These are phyloP conservation scores for Fusarium coffeatum DNA, from an alignment of 2,329 filamentous ascomycete genomes.

Conservation along the genomic window DNA sequence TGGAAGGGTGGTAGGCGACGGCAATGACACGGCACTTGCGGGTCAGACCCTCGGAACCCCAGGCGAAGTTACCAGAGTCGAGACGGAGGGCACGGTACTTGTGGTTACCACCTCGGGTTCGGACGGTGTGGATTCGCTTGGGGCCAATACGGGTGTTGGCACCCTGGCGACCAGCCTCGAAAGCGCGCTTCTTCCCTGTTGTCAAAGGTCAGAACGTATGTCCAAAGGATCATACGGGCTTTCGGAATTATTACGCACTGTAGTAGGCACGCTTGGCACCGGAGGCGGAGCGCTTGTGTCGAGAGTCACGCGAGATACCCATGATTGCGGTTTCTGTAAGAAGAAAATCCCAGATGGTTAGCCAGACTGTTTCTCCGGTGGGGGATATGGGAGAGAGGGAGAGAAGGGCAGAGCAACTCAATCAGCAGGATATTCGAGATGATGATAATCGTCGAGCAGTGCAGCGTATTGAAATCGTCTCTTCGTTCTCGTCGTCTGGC, in stretches of 20 bases:
- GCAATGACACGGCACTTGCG: slow-evolving; percentile 99
- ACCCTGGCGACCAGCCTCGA: slow-evolving; percentile 99
- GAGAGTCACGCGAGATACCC: slow-evolving; percentile 99
- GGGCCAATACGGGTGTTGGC: slow-evolving; percentile 99
- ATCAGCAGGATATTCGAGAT: slow-evolving; percentile 40
- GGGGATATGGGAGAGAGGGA: slow-evolving; percentile 2
- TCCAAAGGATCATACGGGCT: slow-evolving; percentile 70
- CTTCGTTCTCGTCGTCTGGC: slow-evolving; percentile 29
- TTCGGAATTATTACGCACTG: slow-evolving; percentile 75
- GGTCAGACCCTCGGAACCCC: slow-evolving; percentile 96
- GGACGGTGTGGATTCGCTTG: slow-evolving; percentile 97
- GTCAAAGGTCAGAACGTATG: slow-evolving; percentile 81
- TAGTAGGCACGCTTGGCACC: slow-evolving; percentile 97
- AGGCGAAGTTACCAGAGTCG: slow-evolving; percentile 99
- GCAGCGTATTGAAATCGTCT: slow-evolving; percentile 38
- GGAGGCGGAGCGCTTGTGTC: slow-evolving; percentile 99
- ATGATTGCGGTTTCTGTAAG: slow-evolving; percentile 80
- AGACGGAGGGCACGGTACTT: slow-evolving; percentile 99
- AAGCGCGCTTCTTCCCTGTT: slow-evolving; percentile 94
- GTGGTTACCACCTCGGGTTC: slow-evolving; percentile 97
- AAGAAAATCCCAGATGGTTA: slow-evolving; percentile 40
- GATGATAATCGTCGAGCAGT: slow-evolving; percentile 41
- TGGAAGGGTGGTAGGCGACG: slow-evolving; percentile 98
- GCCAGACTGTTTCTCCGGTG: slow-evolving; percentile 17
- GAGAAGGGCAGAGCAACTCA: slow-evolving; percentile 37